phyloP scores from a whole-genome alignment of 495 filamentous ascomycete species.

The Tuber brumale region DNA sequence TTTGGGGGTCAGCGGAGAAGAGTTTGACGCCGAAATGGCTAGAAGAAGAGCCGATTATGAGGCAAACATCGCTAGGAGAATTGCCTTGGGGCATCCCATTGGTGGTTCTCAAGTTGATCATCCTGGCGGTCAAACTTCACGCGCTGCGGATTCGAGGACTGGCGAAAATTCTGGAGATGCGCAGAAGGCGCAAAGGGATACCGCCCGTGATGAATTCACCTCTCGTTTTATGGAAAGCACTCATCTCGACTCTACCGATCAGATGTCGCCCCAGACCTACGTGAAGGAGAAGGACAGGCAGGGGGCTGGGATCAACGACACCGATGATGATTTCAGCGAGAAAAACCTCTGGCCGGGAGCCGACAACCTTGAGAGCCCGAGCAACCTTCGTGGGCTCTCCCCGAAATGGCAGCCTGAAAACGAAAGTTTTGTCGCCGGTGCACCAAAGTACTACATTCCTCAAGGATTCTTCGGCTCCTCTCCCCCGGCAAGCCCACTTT shows the following conservation, averaged over 20 bases:
- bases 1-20: neutral
- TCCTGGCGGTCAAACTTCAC: neutral
- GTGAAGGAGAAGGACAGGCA: neutral
- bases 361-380: neutral
- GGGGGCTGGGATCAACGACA: neutral
- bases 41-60: neutral
- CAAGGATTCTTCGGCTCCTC: too few species aligned
- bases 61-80: neutral
- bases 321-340: neutral
- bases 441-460: neutral
- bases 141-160: neutral
- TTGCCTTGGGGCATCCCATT: neutral
- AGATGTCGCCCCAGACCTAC: neutral
- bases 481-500: neutral
- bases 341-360: neutral
- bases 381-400: neutral
- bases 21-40: neutral
- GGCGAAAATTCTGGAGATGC: neutral
- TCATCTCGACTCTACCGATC: neutral
- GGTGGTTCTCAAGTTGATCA: neutral
- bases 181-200: neutral
- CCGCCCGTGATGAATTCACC: neutral
- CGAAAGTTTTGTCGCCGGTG: neutral
- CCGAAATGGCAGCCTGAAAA: neutral
- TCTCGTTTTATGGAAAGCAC: neutral